A percentile compares a stretch with the other conserved stretches of the same genome.
Evolutionary conservation across 495 filamentous ascomycete species (phyloP).

Genomic region (Evansstolkia leycettana): DNA sequence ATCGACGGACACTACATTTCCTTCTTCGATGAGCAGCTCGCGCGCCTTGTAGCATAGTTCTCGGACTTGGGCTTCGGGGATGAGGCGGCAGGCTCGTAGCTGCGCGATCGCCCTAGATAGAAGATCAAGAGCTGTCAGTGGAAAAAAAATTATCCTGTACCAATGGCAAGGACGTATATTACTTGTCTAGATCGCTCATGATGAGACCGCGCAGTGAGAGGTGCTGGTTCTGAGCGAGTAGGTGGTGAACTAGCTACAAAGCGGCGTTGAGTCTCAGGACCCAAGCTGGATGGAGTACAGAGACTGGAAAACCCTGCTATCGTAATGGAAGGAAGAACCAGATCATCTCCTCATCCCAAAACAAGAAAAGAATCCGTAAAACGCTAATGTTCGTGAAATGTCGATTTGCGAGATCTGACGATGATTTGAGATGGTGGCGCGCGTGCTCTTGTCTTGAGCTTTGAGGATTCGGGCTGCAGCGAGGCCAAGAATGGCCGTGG

Average conservation of each 20-base stretch:
- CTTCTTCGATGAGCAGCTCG: conserved; percentile 94
- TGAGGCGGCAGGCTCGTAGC: conserved; percentile 88
- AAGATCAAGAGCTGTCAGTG: conserved; percentile 4
- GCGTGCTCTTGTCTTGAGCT: too few species aligned
- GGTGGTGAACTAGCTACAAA: not conserved
- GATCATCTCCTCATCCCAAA: not conserved
- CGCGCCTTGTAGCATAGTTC: conserved; percentile 97
- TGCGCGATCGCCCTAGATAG: conserved; percentile 75
- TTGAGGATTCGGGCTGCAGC: too few species aligned
- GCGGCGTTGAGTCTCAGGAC: not conserved
- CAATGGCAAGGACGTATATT: conserved; percentile 6
- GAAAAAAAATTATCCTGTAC: too few species aligned
- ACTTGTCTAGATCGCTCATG: conserved; percentile 87
- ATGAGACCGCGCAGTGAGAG: conserved; percentile 10
- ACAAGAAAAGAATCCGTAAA: too few species aligned
- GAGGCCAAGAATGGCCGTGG: too few species aligned
- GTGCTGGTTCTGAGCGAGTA: not conserved
- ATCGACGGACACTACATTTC: conserved; percentile 91
- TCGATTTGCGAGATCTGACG: too few species aligned
- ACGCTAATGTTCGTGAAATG: too few species aligned
- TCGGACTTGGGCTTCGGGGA: conserved; percentile 87
- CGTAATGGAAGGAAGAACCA: not conserved
- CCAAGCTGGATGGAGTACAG: not conserved
- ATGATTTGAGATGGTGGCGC: too few species aligned
- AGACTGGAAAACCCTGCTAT: not conserved